phyloP scores from a whole-genome alignment of 2,329 filamentous ascomycete species.

The Didymella glomerata region DNA sequence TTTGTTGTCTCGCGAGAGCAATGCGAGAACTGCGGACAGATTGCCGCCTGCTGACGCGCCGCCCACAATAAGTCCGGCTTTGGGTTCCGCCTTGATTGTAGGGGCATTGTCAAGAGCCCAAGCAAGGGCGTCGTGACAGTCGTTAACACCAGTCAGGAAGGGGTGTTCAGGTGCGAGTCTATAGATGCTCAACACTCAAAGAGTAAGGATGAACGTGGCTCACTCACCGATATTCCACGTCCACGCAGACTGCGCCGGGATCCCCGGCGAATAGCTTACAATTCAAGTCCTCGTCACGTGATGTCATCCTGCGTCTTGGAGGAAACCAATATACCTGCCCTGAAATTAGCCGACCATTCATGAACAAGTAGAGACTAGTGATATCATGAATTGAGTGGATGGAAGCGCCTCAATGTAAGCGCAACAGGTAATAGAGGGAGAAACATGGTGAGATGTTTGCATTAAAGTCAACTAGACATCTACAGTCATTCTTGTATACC shows the following conservation, averaged over 20 bases:
- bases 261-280: conserved; percentile 52
- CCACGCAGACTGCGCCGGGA: conserved; percentile 55
- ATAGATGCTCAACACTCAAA: not conserved
- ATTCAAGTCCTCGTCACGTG: conserved; percentile 55
- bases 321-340: too few species aligned
- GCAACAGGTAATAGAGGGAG: too few species aligned
- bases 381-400: too few species aligned
- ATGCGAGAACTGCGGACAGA: conserved; percentile 58
- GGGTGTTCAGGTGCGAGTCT: conserved; percentile 61
- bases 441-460: not conserved
- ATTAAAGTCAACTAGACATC: conserved; percentile 11
- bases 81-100: conserved; percentile 52
- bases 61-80: conserved; percentile 59
- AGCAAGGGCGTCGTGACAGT: conserved; percentile 57
- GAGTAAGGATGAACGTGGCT: too few species aligned
- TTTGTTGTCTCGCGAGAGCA: conserved; percentile 54
- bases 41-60: conserved; percentile 64
- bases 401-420: too few species aligned
- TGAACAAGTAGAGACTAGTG: too few species aligned
- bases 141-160: conserved; percentile 60
- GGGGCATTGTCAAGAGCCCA: conserved; percentile 51
- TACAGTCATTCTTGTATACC: conserved; percentile 26
- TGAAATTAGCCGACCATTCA: too few species aligned
- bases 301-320: too few species aligned
- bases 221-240: conserved; percentile 59